These are phyloP conservation scores for Astrocystis sublimbata DNA, from an alignment of 495 filamentous ascomycete species.

Conservation along the genomic window DNA sequence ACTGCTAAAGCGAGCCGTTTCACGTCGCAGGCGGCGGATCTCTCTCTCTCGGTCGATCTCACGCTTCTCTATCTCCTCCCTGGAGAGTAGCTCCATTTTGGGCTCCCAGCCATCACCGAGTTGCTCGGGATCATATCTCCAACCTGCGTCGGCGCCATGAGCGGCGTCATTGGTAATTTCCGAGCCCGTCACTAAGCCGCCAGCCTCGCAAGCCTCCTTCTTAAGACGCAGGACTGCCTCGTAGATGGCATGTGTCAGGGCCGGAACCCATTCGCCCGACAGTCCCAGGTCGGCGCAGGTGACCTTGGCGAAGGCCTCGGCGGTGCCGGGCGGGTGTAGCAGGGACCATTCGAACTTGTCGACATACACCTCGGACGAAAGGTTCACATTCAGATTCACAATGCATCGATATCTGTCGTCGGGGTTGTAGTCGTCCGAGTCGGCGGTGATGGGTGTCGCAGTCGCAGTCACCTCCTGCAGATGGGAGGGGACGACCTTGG, in stretches of 20 bases:
- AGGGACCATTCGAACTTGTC: constrained; percentile 99
- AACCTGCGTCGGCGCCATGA: constrained; percentile 76
- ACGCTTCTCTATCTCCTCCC: constrained; percentile 97
- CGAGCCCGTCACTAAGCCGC: constrained; percentile 70
- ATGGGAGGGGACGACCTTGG: constrained; percentile 26
- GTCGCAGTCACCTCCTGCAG: constrained; percentile 50
- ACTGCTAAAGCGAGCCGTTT: constrained; percentile 89
- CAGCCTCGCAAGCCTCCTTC: constrained; percentile 93
- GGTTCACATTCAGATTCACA: constrained; percentile 86
- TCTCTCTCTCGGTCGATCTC: constrained; percentile 94
- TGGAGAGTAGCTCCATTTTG: constrained; percentile 82
- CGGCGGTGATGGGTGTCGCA: constrained; percentile 51
- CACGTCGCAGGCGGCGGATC: constrained; percentile 78
- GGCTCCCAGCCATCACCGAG: constrained; percentile 93
- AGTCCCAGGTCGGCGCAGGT: constrained; percentile 92
- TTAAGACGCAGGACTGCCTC: constrained; percentile 90
- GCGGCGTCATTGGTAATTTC: constrained; percentile 91
- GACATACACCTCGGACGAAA: constrained; percentile 88
- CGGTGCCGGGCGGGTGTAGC: constrained; percentile 84
- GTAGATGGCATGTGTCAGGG: constrained; percentile 94
- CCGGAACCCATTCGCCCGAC: constrained; percentile 87
- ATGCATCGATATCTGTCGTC: constrained; percentile 93
- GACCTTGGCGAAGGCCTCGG: constrained; percentile 86
- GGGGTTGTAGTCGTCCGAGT: constrained; percentile 66
- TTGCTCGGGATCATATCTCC: constrained; percentile 90